Conservation (phyloP, 441 rosid genomes). For the Eugenia klotzschiana region DNA sequence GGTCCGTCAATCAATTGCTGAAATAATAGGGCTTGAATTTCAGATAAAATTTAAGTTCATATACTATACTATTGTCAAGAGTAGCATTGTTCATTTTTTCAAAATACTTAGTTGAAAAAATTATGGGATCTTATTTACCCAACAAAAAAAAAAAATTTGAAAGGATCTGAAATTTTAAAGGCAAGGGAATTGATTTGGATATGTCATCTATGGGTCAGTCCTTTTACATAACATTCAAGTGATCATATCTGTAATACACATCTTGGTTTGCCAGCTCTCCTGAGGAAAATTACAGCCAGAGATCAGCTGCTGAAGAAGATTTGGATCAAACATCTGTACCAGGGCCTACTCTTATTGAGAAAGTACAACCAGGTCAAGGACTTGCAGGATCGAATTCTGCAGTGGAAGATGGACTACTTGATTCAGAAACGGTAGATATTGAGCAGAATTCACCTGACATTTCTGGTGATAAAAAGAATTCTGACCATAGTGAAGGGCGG, state of each 20-base stretch:
- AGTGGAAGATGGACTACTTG: constrained; percentile 23
- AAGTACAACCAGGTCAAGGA: constrained; percentile 20
- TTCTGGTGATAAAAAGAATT: constrained; percentile 45
- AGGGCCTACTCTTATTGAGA: constrained; percentile 29
- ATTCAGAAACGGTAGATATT: constrained; percentile 28
- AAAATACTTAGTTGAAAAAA: not conserved
- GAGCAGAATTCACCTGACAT: constrained; percentile 48
- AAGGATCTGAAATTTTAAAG: not conserved
- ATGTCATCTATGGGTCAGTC: not conserved
- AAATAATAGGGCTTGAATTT: not conserved
- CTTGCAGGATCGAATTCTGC: constrained; percentile 21
- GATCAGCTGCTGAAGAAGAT: constrained; percentile 34
- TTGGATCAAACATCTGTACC: constrained; percentile 26
- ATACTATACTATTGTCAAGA: not conserved
- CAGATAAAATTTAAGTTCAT: not conserved
- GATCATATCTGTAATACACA: constrained; percentile 3
- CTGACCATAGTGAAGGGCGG: constrained; percentile 53
- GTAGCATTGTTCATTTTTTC: not conserved
- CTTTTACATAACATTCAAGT: not conserved
- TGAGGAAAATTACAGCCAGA: constrained; percentile 36
- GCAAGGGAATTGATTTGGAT: not conserved
- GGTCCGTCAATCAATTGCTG: not conserved
- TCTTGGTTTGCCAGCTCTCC: constrained; percentile 49
- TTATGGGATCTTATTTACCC: too few relatives aligned
- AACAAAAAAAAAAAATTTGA: too few relatives aligned